phyloP scores from a whole-genome alignment of 2,329 filamentous ascomycete genomes.

The Fusarium scirpi region DNA sequence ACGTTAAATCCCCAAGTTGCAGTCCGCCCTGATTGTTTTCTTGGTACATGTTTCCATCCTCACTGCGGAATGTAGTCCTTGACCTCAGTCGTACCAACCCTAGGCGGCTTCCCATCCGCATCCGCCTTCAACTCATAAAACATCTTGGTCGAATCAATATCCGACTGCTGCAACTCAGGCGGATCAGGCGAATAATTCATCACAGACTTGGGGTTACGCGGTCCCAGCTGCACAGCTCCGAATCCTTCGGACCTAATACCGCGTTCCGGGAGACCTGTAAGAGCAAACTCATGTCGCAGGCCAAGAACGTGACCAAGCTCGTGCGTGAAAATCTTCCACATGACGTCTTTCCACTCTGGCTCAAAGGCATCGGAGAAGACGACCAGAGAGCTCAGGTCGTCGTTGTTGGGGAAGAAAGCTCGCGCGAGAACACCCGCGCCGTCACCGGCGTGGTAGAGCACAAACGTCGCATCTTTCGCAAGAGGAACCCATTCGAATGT shows the following conservation, averaged over 20 bases:
- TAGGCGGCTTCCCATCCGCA: background rate
- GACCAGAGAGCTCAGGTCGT: background rate
- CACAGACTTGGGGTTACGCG: background rate
- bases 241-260: background rate
- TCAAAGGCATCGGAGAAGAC: background rate
- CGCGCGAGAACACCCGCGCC: background rate
- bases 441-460: fast-evolving
- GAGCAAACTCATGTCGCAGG: background rate
- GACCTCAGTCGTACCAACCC: background rate
- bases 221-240: background rate
- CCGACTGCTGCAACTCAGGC: background rate
- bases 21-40: no score
- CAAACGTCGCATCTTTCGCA: background rate
- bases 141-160: background rate
- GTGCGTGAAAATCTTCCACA: background rate
- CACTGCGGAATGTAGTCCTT: background rate
- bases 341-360: fast-evolving
- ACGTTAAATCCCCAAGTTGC: no score
- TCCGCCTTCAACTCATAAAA: background rate
- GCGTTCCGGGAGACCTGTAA: background rate
- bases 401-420: background rate
- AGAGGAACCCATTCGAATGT: background rate
- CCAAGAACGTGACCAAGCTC: background rate
- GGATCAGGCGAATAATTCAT: background rate
- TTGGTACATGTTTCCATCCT: background rate